Percentiles rank a stretch among this genome's conserved stretches.
Evolutionary conservation across 1,284 basidiomycete genomes (phyloP).

Genomic region (Schizophyllum commune): DNA sequence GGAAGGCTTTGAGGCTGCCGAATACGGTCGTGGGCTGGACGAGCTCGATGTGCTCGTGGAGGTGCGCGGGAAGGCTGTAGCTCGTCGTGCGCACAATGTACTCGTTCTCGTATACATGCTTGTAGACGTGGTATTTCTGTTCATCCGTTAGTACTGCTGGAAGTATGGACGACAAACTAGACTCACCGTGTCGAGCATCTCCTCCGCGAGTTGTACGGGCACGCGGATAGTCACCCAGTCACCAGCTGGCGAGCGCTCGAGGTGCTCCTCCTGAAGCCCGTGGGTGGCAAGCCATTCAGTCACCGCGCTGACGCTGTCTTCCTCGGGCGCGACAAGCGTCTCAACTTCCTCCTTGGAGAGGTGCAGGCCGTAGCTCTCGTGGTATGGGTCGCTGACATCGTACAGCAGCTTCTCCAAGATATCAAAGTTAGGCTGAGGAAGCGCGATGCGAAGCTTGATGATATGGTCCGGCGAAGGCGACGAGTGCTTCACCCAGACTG

Average conservation of each 20-base stretch:
- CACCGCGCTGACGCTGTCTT: conserved; percentile 45
- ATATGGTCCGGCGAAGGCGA: conserved; percentile 31
- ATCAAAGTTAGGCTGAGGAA: conserved; percentile 58
- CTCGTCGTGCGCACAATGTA: conserved; percentile 55
- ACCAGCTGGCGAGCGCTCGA: conserved; percentile 49
- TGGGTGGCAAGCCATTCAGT: conserved; percentile 56
- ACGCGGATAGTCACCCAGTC: conserved; percentile 64
- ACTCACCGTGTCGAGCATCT: conserved; percentile 61
- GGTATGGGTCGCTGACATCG: conserved; percentile 58
- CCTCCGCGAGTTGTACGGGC: conserved; percentile 53
- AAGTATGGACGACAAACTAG: background rate
- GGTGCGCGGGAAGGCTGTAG: conserved; percentile 57
- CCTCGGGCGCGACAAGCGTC: conserved; percentile 47
- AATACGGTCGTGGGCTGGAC: conserved; percentile 74
- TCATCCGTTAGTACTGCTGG: conserved; percentile 4
- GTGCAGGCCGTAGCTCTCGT: conserved; percentile 59
- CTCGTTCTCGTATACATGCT: conserved; percentile 44
- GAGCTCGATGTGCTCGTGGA: conserved; percentile 61
- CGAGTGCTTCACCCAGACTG: conserved; percentile 36
- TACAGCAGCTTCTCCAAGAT: conserved; percentile 53
- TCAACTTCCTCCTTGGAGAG: conserved; percentile 60
- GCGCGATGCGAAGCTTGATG: conserved; percentile 47
- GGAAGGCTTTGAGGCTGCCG: conserved; percentile 38
- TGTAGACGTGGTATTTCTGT: conserved; percentile 58
- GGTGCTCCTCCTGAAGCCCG: conserved; percentile 39